Evolutionary conservation across 768 basidiomycete species (phyloP).

Genomic region (Naganishia vaughanmartiniae): DNA sequence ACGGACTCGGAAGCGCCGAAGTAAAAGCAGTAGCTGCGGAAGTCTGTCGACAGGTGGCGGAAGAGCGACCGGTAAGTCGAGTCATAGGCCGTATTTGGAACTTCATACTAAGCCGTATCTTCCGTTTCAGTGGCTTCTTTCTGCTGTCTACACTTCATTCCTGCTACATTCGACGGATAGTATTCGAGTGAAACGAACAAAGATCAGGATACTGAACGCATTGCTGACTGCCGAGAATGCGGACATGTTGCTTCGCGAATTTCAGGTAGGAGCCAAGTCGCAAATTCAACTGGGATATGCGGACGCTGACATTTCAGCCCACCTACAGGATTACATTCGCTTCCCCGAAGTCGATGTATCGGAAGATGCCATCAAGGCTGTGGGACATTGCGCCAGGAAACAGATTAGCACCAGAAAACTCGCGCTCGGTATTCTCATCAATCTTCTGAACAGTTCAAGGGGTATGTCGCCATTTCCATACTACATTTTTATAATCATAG

Average conservation of each 20-base stretch:
- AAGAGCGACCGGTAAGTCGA: conserved; percentile 63
- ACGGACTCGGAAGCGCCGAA: conserved; percentile 56
- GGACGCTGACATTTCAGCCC: not conserved
- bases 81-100: not conserved
- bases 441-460: conserved; percentile 72
- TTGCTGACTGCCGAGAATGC: conserved; percentile 68
- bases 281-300: conserved; percentile 15
- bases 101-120: not conserved
- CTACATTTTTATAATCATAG: not conserved
- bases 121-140: conserved; percentile 59
- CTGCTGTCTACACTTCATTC: conserved; percentile 65
- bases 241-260: conserved; percentile 71
- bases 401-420: conserved; percentile 69
- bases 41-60: conserved; percentile 67
- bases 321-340: conserved; percentile 71
- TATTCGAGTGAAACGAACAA: conserved; percentile 65
- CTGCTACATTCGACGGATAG: conserved; percentile 69
- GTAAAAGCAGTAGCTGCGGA: conserved; percentile 71
- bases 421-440: conserved; percentile 72
- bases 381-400: conserved; percentile 70
- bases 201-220: conserved; percentile 70
- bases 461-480: conserved; percentile 56
- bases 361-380: conserved; percentile 68
- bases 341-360: conserved; percentile 71
- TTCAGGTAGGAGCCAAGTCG: conserved; percentile 63